These are phyloP conservation scores for Casuarina cunninghamiana DNA, from an alignment of 306 rosid genomes.

Conservation along the genomic window DNA sequence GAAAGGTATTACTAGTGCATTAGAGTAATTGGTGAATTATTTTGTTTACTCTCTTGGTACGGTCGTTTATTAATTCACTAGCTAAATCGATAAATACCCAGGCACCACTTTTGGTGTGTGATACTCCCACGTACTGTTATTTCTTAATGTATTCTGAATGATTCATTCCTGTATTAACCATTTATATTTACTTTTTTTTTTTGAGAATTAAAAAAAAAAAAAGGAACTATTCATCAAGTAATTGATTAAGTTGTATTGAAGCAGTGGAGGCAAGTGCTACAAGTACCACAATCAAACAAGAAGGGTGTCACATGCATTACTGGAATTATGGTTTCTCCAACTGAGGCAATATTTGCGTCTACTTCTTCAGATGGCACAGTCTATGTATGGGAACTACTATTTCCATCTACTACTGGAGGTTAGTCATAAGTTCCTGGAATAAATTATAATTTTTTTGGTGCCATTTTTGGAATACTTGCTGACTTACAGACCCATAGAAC, in stretches of 20 bases:
- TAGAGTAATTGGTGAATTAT: not conserved
- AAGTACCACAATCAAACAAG: slow-evolving; percentile 73
- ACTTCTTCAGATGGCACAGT: slow-evolving; percentile 79
- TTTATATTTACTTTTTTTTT: not conserved
- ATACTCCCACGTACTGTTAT: not conserved
- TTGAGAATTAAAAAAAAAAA: not conserved
- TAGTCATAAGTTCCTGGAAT: slow-evolving; percentile 19
- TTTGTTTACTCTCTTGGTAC: not conserved
- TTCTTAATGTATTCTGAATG: not conserved
- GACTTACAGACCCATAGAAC: not conserved
- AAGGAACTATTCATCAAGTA: not conserved
- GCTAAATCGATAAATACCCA: not conserved
- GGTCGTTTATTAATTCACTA: not conserved
- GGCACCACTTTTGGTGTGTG: not conserved
- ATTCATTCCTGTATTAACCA: slow-evolving; percentile 17
- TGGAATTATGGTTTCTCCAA: slow-evolving; percentile 75
- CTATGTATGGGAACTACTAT: slow-evolving; percentile 65
- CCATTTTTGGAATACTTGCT: not conserved
- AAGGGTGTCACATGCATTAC: slow-evolving; percentile 93
- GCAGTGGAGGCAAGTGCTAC: slow-evolving; percentile 81
- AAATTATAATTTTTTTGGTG: slow-evolving; percentile 3
- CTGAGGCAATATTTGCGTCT: slow-evolving; percentile 75
- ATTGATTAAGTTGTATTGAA: slow-evolving; percentile 1
- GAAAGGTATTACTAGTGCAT: slow-evolving; percentile 55
- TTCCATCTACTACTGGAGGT: slow-evolving; percentile 61